These are phyloP conservation scores for Tagetes erecta DNA, from an alignment of 129 eudicot genomes.

Conservation along the genomic window DNA sequence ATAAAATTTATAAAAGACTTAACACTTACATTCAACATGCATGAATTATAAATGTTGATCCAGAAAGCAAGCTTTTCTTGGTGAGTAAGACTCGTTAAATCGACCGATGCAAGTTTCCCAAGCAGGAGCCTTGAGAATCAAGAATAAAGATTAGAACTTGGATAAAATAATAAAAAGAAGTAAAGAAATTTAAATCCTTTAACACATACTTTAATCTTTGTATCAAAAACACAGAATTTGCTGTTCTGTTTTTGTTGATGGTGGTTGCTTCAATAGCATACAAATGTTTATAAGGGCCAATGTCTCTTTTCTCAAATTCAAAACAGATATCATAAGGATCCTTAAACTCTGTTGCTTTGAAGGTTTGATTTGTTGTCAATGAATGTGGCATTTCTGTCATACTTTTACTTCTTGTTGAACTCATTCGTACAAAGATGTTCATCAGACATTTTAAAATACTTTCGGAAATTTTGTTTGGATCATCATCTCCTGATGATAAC, in stretches of 20 bases:
- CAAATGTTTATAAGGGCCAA: slow-evolving; percentile 67
- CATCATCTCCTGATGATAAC: slow-evolving; percentile 37
- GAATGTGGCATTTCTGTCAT: slow-evolving; percentile 46
- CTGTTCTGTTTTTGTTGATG: slow-evolving; percentile 59
- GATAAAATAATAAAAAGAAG: too few species aligned
- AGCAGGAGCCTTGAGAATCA: slow-evolving; percentile 55
- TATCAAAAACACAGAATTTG: slow-evolving; percentile 59
- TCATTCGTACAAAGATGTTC: slow-evolving; percentile 70
- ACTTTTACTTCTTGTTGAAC: slow-evolving; percentile 48
- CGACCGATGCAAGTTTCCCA: slow-evolving; percentile 58
- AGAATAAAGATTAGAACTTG: slow-evolving; percentile 4
- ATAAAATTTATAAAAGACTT: neutral
- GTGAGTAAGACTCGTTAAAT: slow-evolving; percentile 62
- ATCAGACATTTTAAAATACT: slow-evolving; percentile 67
- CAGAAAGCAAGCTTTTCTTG: slow-evolving; percentile 95
- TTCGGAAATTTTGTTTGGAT: slow-evolving; percentile 74
- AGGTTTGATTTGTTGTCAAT: slow-evolving; percentile 28
- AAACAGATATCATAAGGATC: slow-evolving; percentile 70
- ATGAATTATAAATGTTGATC: slow-evolving; percentile 85
- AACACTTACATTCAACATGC: slow-evolving; percentile 88
- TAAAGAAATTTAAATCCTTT: neutral
- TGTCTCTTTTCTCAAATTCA: slow-evolving; percentile 53
- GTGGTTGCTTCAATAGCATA: slow-evolving; percentile 61
- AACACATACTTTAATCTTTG: slow-evolving; percentile 67
- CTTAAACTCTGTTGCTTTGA: slow-evolving; percentile 42